Evolutionary conservation across 306 rosid genomes (phyloP), one percentile per base, ranked within the genome.

Genomic region (Dalbergia oliveri): DNA sequence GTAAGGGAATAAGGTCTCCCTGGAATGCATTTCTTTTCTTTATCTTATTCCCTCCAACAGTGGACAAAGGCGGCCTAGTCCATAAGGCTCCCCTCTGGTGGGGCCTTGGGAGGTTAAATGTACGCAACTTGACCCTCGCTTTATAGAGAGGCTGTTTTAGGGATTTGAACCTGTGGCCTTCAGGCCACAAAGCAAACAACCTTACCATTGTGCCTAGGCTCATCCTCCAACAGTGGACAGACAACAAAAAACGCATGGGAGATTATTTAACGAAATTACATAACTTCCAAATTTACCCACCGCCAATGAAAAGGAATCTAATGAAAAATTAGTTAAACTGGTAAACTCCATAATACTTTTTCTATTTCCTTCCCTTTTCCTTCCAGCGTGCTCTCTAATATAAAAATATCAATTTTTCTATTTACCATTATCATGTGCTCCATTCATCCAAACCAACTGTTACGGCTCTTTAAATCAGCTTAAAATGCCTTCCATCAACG

Each of bases 281-380:
- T 35, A 70, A 80, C 53, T 45, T 75, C 69, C 44, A 75, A 45
- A 65, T 84, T 68, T 76, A 56, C 31, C 67, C 33, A 19, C 73
- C 69, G n/a, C 26, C 23, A 63, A 54, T 63, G 51, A 63, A 54
- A 57, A 63, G 69, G 43, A 75, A 75, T 39, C 33, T 53, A 44
- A 31, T 13, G 61, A 79, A 69, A 60, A 84, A 41, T 60, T 18
- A 69, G n/a, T 60, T 68, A 18, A 69, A 41, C 50, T 61, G 9
- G 16, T 14, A 16, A 66, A 51, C 37, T 64, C 37, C 49, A 26
- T 43, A 43, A 23, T 35, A 45, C 59, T 21, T 56, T 54, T 56
- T 13, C 15, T 56, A 37, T 49, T 34, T 72, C 47, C 26, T 60
- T 61, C 78, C 33, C 18, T 33, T 21, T 64, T 72, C 79, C 41